Conservation (phyloP, 306 rosid species). For the Hippophae rhamnoides region DNA sequence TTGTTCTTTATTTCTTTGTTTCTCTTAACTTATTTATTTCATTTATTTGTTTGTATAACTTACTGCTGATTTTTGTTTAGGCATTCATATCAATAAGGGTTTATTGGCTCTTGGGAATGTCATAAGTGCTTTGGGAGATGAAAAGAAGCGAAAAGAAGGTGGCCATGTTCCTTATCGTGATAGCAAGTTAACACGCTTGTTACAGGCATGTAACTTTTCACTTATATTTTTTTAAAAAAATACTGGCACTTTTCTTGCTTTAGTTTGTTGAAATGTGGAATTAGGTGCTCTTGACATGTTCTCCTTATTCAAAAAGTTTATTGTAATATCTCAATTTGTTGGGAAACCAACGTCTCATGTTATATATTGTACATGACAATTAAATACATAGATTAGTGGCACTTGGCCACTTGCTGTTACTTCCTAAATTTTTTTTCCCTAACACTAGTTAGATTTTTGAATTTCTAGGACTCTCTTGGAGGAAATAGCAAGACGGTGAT, state of each 20-base stretch:
- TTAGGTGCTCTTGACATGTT: neutral
- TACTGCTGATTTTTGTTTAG: conserved; percentile 28
- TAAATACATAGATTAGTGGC: too few relatives aligned
- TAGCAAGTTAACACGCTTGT: conserved; percentile 84
- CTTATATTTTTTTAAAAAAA: neutral
- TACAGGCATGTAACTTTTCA: conserved; percentile 49
- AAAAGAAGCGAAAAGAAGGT: conserved; percentile 89
- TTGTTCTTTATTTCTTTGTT: neutral
- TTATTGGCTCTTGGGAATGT: conserved; percentile 87
- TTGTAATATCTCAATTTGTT: too few relatives aligned
- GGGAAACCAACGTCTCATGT: too few relatives aligned
- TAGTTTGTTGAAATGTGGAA: neutral
- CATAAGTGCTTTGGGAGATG: conserved; percentile 97
- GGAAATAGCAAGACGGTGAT: conserved; percentile 98
- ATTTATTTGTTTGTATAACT: conserved; percentile 1
- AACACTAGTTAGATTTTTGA: conserved; percentile 20
- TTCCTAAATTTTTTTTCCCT: conserved; percentile 8
- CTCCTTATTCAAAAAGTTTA: too few relatives aligned
- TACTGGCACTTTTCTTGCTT: neutral
- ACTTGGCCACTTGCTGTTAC: neutral
- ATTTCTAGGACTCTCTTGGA: conserved; percentile 78
- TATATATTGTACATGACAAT: too few relatives aligned
- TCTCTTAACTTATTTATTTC: neutral
- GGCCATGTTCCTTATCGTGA: conserved; percentile 95
- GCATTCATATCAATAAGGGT: conserved; percentile 94